Evolutionary conservation across 148 eudicot species (phyloP).

Genomic region (Amaranthus hypochondriacus): DNA sequence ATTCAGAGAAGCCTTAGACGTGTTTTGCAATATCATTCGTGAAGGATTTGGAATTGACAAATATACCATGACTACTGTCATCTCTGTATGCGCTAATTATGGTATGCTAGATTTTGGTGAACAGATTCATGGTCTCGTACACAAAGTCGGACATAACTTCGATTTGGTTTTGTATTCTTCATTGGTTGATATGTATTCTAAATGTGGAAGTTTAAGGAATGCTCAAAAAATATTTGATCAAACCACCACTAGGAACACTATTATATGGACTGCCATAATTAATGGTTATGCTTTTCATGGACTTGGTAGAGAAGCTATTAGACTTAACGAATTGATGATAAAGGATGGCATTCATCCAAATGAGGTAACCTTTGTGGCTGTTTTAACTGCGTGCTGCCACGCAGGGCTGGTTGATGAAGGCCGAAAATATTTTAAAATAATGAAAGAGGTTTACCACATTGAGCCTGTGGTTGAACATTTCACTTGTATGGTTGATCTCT

Average conservation of each 20-base stretch:
- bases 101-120: constrained; percentile 68
- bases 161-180: constrained; percentile 59
- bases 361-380: constrained; percentile 59
- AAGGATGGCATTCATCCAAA: constrained; percentile 58
- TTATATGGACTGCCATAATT: constrained; percentile 71
- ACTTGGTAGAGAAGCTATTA: constrained; percentile 50
- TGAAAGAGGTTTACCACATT: constrained; percentile 57
- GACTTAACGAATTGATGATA: constrained; percentile 53
- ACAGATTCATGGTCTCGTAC: constrained; percentile 53
- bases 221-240: constrained; percentile 48
- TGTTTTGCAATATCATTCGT: constrained; percentile 48
- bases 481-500: constrained; percentile 79
- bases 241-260: constrained; percentile 40
- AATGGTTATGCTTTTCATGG: constrained; percentile 65
- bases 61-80: constrained; percentile 57
- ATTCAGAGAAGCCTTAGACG: constrained; percentile 52
- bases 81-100: constrained; percentile 55
- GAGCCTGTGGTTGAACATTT: constrained; percentile 62
- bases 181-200: constrained; percentile 82
- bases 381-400: constrained; percentile 73
- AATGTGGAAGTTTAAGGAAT: constrained; percentile 65
- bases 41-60: constrained; percentile 44
- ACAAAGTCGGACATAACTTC: constrained; percentile 43
- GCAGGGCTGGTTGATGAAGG: constrained; percentile 68
- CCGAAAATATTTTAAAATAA: constrained; percentile 45